phyloP scores from a whole-genome alignment of 805 yeast species.

The Saturnispora diversa region DNA sequence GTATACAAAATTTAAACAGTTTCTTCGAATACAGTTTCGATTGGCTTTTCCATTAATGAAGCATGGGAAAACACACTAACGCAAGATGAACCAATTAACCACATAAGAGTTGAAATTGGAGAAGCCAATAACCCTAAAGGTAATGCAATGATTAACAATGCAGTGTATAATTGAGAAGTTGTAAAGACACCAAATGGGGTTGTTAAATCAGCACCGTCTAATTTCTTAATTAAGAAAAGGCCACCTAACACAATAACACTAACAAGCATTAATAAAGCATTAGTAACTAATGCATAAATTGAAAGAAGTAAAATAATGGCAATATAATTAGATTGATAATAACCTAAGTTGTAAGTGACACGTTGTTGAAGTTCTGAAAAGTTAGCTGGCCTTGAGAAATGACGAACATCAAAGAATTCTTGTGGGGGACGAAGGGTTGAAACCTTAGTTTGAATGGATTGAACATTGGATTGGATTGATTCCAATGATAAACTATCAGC shows the following conservation, averaged over 20 bases:
- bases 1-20: slow-evolving; percentile 24
- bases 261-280: slow-evolving; percentile 76
- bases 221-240: slow-evolving; percentile 64
- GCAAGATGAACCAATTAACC: slow-evolving; percentile 93
- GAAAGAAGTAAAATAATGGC: slow-evolving; percentile 64
- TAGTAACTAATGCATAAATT: slow-evolving; percentile 81
- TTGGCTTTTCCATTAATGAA: slow-evolving; percentile 90
- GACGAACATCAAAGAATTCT: slow-evolving; percentile 87
- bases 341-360: slow-evolving; percentile 75
- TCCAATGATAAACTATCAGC: slow-evolving; percentile 45
- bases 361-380: slow-evolving; percentile 86
- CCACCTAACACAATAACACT: slow-evolving; percentile 67
- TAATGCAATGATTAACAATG: slow-evolving; percentile 57
- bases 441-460: slow-evolving; percentile 51
- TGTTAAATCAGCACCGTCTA: slow-evolving; percentile 77
- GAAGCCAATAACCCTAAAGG: slow-evolving; percentile 37
- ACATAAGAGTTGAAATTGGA: slow-evolving; percentile 73
- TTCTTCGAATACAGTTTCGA: slow-evolving; percentile 94
- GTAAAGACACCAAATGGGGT: slow-evolving; percentile 68
- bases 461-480: slow-evolving; percentile 35
- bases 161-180: slow-evolving; percentile 84
- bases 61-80: slow-evolving; percentile 88
- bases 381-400: slow-evolving; percentile 84
- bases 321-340: slow-evolving; percentile 82
- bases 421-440: slow-evolving; percentile 78